Evolutionary conservation across 1,139 yeast genomes (phyloP).

Genomic region (Eremothecium coryli): DNA sequence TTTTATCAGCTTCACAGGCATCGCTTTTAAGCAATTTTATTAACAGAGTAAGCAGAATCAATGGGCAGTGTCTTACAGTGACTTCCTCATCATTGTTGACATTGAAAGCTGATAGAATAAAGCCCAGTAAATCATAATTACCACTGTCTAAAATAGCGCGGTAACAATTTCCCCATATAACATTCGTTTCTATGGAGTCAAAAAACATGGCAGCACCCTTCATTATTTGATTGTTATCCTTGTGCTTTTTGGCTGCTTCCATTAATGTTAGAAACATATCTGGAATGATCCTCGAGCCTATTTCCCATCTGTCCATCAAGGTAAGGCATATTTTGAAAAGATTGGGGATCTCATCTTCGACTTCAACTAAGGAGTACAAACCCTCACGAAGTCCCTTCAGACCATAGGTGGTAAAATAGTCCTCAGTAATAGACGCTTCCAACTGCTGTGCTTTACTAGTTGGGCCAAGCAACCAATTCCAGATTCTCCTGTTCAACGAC

Average conservation of each 20-base stretch:
- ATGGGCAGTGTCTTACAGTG: slow-evolving; percentile 66
- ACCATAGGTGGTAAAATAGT: slow-evolving; percentile 54
- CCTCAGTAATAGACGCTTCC: slow-evolving; percentile 22
- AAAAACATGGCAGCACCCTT: slow-evolving; percentile 59
- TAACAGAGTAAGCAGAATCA: slow-evolving; percentile 46
- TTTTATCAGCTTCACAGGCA: slow-evolving; percentile 6
- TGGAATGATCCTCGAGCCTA: slow-evolving; percentile 67
- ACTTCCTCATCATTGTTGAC: slow-evolving; percentile 74
- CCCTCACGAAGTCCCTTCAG: slow-evolving; percentile 43
- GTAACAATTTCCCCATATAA: slow-evolving; percentile 63
- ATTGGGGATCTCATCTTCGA: slow-evolving; percentile 25
- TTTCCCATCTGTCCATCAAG: slow-evolving; percentile 89
- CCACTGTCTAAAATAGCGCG: slow-evolving; percentile 30
- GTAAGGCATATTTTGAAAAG: slow-evolving; percentile 60
- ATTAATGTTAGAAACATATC: slow-evolving; percentile 58
- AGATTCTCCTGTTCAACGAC: slow-evolving; percentile 84
- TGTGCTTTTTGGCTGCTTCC: slow-evolving; percentile 31
- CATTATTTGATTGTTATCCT: slow-evolving; percentile 37
- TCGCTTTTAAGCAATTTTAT: slow-evolving; percentile 14
- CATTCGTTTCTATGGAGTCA: slow-evolving; percentile 73
- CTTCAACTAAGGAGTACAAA: slow-evolving; percentile 40
- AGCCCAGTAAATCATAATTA: slow-evolving; percentile 42
- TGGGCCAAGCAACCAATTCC: slow-evolving; percentile 91
- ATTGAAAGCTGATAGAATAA: slow-evolving; percentile 56
- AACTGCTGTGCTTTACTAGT: slow-evolving; percentile 6